These are phyloP conservation scores for Termitomyces heimii DNA, from an alignment of 768 basidiomycete genomes.

Conservation along the genomic window DNA sequence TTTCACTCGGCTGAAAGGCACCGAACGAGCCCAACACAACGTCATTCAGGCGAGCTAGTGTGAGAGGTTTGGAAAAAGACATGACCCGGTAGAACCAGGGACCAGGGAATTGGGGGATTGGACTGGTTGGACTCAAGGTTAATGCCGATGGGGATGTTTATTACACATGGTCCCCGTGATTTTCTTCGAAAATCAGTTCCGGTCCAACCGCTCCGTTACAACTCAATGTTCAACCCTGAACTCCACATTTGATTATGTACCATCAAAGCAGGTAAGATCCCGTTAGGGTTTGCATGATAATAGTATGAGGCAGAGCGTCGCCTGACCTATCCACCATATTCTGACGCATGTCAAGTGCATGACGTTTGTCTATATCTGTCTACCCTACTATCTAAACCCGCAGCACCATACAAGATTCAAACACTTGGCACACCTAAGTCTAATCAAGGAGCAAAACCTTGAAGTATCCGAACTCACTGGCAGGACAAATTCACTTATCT, in stretches of 20 bases:
- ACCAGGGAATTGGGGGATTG: neutral
- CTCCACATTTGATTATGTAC: neutral
- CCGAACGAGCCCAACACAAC: constrained; percentile 58
- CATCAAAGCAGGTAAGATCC: no score
- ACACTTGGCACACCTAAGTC: neutral
- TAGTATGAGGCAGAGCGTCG: no score
- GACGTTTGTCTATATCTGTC: neutral
- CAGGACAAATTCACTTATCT: neutral
- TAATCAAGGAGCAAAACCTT: neutral
- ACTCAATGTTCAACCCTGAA: neutral
- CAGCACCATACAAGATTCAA: neutral
- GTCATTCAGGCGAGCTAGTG: constrained; percentile 53
- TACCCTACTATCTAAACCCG: neutral
- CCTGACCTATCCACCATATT: no score
- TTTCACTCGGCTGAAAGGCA: constrained; percentile 51
- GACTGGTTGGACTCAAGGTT: neutral
- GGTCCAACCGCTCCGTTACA: neutral
- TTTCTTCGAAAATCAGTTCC: neutral
- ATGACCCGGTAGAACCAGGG: constrained; percentile 25
- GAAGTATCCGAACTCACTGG: neutral
- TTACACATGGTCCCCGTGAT: constrained; percentile 1
- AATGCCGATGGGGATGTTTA: neutral
- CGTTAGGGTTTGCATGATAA: no score
- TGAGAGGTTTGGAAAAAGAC: constrained; percentile 45
- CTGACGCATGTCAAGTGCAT: neutral